phyloP scores from a whole-genome alignment of 805 yeast genomes.

The Wickerhamomyces chambardii region DNA sequence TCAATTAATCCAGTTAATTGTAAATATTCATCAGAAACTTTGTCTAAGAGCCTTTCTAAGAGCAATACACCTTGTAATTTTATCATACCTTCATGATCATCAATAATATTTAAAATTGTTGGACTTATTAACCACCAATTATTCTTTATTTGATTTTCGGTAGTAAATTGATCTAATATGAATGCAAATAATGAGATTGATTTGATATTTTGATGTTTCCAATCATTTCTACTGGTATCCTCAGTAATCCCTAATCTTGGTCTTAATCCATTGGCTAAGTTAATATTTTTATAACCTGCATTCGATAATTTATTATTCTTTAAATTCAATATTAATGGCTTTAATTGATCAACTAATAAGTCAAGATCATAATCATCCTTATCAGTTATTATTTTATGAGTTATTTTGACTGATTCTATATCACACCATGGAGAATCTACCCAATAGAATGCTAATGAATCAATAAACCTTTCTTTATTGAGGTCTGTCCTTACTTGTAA shows the following conservation, averaged over 20 bases:
- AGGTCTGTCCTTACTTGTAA: no score
- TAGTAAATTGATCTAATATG: slow-evolving; percentile 2
- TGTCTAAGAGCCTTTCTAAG: slow-evolving; percentile 6
- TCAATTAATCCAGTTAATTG: slow-evolving; percentile 9
- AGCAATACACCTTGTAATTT: slow-evolving; percentile 14
- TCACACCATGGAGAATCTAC: slow-evolving; percentile 14
- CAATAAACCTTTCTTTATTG: neutral
- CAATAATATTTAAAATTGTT: slow-evolving; percentile 15
- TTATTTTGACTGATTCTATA: neutral
- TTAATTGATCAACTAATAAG: neutral
- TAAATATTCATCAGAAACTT: slow-evolving; percentile 8
- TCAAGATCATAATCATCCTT: neutral
- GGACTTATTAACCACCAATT: slow-evolving; percentile 18
- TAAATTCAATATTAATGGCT: slow-evolving; percentile 6
- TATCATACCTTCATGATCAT: slow-evolving; percentile 18
- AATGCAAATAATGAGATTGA: slow-evolving; percentile 8
- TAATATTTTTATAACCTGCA: slow-evolving; percentile 13
- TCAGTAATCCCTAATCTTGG: slow-evolving; percentile 6
- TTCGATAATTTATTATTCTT: slow-evolving; percentile 5
- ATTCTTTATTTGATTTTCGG: slow-evolving; percentile 4
- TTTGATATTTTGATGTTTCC: slow-evolving; percentile 9
- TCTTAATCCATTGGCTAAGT: slow-evolving; percentile 2
- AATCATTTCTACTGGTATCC: slow-evolving; percentile 6
- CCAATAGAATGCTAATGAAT: neutral
- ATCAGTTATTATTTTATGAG: neutral